A percentile compares a stretch with the other conserved stretches of the same genome.
Evolutionary conservation across 2,329 filamentous ascomycete species (phyloP).

Genomic region (Ophiocordyceps polyrhachis-furcata): DNA sequence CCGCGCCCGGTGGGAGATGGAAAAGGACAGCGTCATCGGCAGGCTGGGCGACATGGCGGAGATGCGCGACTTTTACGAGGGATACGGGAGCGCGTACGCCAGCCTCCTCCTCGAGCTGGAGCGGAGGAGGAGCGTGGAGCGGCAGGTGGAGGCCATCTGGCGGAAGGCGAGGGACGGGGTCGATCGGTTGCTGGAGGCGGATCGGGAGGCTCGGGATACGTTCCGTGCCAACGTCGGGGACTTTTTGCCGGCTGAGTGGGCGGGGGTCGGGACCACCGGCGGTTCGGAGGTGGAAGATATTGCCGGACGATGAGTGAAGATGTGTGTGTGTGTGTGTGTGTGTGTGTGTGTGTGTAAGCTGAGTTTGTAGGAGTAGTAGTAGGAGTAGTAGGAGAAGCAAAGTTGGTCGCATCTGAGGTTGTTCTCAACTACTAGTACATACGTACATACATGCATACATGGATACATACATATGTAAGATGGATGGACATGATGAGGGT

Average conservation of each 20-base stretch:
- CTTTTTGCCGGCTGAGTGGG: conserved; percentile 77
- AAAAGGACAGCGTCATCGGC: conserved; percentile 47
- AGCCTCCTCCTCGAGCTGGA: conserved; percentile 70
- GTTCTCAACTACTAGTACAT: too few species aligned
- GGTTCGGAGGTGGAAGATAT: conserved; percentile 32
- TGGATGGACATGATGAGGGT: too few species aligned
- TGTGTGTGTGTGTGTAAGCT: too few species aligned
- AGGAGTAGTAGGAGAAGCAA: too few species aligned
- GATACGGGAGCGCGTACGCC: conserved; percentile 71
- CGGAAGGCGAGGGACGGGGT: conserved; percentile 61
- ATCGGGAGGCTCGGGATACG: conserved; percentile 52
- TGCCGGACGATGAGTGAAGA: conserved; percentile 6
- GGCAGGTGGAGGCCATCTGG: conserved; percentile 55
- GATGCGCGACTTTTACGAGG: conserved; percentile 68
- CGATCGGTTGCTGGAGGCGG: conserved; percentile 54
- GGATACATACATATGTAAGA: too few species aligned
- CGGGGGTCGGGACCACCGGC: conserved; percentile 43
- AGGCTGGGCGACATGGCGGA: conserved; percentile 61
- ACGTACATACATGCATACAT: too few species aligned
- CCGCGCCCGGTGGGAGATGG: conserved; percentile 50
- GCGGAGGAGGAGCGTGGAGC: conserved; percentile 52
- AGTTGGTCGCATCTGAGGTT: too few species aligned
- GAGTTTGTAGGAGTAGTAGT: too few species aligned
- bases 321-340: too few species aligned
- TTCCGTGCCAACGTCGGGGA: conserved; percentile 75